Base-by-base conservation (phyloP, 2,329 filamentous ascomycete species). In the Aspergillus sp. region DNA sequence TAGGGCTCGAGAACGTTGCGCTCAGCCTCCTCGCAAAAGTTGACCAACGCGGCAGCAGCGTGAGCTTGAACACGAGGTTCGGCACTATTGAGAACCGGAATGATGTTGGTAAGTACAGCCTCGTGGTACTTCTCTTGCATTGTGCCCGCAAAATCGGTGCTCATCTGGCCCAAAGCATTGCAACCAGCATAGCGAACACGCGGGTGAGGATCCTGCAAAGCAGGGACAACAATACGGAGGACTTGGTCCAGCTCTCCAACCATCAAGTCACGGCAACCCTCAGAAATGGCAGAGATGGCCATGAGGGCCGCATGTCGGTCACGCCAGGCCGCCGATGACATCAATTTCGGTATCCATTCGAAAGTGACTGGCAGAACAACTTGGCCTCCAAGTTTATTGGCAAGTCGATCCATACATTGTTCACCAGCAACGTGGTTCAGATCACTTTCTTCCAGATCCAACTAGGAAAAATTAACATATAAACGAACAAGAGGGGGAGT, bases 131-230 rank as follows among this genome's bases (percentile, higher is more conserved):
- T 95, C 65, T 91, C 89, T 76, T 99, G 95, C 93, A 99, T 98
- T 11, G 90, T 96, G 12, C 93, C 93, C 12, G 96, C 93, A 74
- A 99, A 99, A 72, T 99, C 95, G 33, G 95, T 99, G 79, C 93
- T 98, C 95, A 99, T 99, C 76, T 99, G 95, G 27, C 95, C 95
- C n/a, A 99, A 84, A 42, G 95, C 95, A 71, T 99, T 98, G 80
- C 95, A 99, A 34, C 93, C 95, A 52, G 95, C 95, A 88, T 96
- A 99, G 68, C 93, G 89, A 55, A 99, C 95, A 71, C 95, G 90
- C 41, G 95, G 90, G 71, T 99, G 95, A 40, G 89, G 84, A 71
- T 99, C 93, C 67, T 89, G 87, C 37, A 99, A 83, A 37, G 93
- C 90, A 15, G 95, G 95, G 50, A 97, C 86, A n/a, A 99, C 93